Base-by-base conservation (phyloP, 495 filamentous ascomycete species). In the Cladorrhinum samala region DNA sequence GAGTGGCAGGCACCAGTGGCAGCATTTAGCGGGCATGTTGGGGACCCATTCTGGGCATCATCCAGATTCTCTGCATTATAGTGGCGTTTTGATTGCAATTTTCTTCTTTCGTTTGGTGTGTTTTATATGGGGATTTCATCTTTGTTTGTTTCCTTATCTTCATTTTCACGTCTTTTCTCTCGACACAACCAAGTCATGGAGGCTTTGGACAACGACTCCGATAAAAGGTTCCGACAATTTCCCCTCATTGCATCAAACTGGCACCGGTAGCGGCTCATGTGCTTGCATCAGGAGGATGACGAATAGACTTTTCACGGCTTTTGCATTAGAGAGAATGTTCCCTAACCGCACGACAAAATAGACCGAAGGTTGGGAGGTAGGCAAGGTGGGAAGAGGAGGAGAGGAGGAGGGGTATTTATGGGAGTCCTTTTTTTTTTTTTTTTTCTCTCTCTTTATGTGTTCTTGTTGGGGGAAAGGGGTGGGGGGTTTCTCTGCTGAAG, bases 191-290 rank as follows among this genome's bases (percentile, higher is more conserved):
- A 46, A 43, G 30, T 47, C 24, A 47, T 41, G 20, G 24, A n/a
- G 45, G 21, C 14, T 23, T 14, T 20, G 45, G 5, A 14, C 21
- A 3, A 30, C 5, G 8, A 25, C 45, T 25, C 23, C 20, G 25
- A 54, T 50, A 60, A 67, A 69, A 70, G 61, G 62, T 71, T 46
- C 19, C 38, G 46, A 65, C 58, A 56, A 66, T 5, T 65, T 66
- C 57, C 59, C 57, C 61, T 68, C 63, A 65, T 71, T 66, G 70
- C 64, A 71, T 71, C 65, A 72, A 70, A 67, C 60, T 70, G 70
- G 65, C 54, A 63, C 52, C 54, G 52, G 60, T 55, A 67, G 70
- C 55, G 70, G 70, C 57, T 63, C 58, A 58, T 63, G 67, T 69
- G 61, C 60, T 66, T 73, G 66, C 69, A 72, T 73, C 68, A 59